Evolutionary conservation across 495 filamentous ascomycete genomes (phyloP), one percentile per base, ranked within the genome.

Genomic region (Penicillium paxilli): DNA sequence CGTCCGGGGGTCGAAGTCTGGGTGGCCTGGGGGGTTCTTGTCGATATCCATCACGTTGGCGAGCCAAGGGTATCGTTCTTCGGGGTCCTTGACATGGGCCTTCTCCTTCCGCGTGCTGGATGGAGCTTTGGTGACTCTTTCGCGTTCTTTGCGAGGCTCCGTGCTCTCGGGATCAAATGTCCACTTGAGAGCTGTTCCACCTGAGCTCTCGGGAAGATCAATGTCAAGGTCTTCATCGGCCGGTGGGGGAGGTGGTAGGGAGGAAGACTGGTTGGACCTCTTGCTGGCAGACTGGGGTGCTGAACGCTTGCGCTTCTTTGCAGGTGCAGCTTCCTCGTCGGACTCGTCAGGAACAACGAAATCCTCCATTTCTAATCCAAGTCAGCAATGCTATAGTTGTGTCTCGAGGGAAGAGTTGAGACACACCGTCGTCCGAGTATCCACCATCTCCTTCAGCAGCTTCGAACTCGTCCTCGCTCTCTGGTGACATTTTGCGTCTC

Each of bases 1-100:
- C 0, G 91, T 93, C 10, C 89, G 81, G n/a, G 91, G 91, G 60
- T 99, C 92, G 56, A 91, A 96, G 47, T 98, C 93, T 0, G 91
- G 87, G 68, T 96, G 85, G n/a, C 79, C 84, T 3, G 82, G 81
- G 2, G 88, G 81, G 57, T 97, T 85, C 33, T 86, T 80, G 65
- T 96, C 92, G 4, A 87, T 87, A 68, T 99, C 95, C 48, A 77
- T 74, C 45, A 91, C 78, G 48, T 91, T 84, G 19, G 90, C 95
- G 47, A 99, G 80, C 95, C 95, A 99, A 2, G 85, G 62, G 65
- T 98, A 92, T 58, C 95, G 82, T 35, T 89, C 76, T 47, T 92
- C 88, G 2, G 91, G 91, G 20, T 95, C 89, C 25, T 80, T 87
- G 14, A 79, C 80, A 58, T 91, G 87, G 12, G 88, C 86, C 61